Conservation (phyloP, 2,329 filamentous ascomycete genomes). For the Epichloe uncinata region DNA sequence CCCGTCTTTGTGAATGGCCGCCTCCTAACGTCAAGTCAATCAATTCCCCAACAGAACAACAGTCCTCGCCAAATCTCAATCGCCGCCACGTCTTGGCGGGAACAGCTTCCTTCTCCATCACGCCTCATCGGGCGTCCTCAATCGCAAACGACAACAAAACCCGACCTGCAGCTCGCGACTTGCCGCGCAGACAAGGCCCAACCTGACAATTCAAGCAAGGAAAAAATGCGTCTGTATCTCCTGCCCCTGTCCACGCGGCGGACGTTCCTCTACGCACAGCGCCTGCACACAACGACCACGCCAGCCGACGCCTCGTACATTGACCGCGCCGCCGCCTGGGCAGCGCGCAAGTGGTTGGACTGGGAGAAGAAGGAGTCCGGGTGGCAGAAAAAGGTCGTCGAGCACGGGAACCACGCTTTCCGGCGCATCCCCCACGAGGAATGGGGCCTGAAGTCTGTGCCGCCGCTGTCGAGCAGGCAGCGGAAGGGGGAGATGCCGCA, state of each 20-base stretch:
- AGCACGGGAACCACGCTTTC: slow-evolving; percentile 75
- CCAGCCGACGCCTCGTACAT: slow-evolving; percentile 36
- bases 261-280: slow-evolving; percentile 85
- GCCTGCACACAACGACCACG: slow-evolving; percentile 43
- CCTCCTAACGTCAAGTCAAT: no score
- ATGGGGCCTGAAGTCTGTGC: slow-evolving; percentile 94
- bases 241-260: slow-evolving; percentile 85
- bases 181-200: neutral
- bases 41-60: no score
- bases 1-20: no score
- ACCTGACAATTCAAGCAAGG: slow-evolving; percentile 8
- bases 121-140: neutral
- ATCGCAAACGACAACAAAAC: neutral
- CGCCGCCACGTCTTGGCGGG: no score
- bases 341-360: slow-evolving; percentile 62
- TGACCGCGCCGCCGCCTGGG: slow-evolving; percentile 59
- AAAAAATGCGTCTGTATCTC: slow-evolving; percentile 83
- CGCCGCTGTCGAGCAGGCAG: slow-evolving; percentile 58
- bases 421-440: slow-evolving; percentile 89
- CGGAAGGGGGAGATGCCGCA: slow-evolving; percentile 49
- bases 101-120: neutral
- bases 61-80: no score
- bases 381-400: slow-evolving; percentile 80
- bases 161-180: no score
- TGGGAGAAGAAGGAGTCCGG: slow-evolving; percentile 78